Evolutionary conservation across 2,329 filamentous ascomycete species (phyloP).

Genomic region (Cordyceps fumosorosea): DNA sequence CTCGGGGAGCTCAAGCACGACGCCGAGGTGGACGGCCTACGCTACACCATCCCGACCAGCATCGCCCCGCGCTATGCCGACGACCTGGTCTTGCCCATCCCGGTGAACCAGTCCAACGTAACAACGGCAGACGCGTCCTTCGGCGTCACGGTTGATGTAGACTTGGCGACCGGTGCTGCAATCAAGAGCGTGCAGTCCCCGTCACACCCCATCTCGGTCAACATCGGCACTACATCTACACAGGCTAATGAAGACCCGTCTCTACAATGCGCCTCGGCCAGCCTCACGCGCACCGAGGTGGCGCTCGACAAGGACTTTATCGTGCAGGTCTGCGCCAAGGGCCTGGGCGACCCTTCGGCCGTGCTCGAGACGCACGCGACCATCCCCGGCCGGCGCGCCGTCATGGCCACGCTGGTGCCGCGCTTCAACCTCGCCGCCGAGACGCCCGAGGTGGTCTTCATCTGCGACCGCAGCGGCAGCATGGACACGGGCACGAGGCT

Average conservation of each 20-base stretch:
- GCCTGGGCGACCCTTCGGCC: constrained; percentile 54
- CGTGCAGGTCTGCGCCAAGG: constrained; percentile 55
- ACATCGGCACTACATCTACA: constrained; percentile 48
- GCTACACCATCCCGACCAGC: constrained; percentile 61
- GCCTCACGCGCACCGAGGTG: constrained; percentile 44
- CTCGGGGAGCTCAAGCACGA: constrained; percentile 68
- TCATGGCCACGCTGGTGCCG: constrained; percentile 67
- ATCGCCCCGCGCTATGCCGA: constrained; percentile 62
- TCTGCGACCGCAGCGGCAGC: constrained; percentile 66
- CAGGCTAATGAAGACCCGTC: constrained; percentile 39
- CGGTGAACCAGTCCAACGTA: neutral
- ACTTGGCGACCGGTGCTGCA: constrained; percentile 45
- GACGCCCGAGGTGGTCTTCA: constrained; percentile 59
- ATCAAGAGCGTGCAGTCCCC: constrained; percentile 60
- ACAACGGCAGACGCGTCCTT: neutral
- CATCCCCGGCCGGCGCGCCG: constrained; percentile 53
- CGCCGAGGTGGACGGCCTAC: constrained; percentile 57
- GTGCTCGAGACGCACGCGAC: constrained; percentile 60
- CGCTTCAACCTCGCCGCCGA: constrained; percentile 55
- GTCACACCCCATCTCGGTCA: constrained; percentile 60
- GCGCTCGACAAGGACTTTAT: constrained; percentile 60
- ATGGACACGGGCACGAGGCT: constrained; percentile 48
- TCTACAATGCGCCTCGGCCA: constrained; percentile 56
- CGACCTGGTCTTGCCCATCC: neutral
- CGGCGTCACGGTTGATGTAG: constrained; percentile 28